Base-by-base conservation (phyloP, 2,329 filamentous ascomycete species). In the Colletotrichum tofieldiae region DNA sequence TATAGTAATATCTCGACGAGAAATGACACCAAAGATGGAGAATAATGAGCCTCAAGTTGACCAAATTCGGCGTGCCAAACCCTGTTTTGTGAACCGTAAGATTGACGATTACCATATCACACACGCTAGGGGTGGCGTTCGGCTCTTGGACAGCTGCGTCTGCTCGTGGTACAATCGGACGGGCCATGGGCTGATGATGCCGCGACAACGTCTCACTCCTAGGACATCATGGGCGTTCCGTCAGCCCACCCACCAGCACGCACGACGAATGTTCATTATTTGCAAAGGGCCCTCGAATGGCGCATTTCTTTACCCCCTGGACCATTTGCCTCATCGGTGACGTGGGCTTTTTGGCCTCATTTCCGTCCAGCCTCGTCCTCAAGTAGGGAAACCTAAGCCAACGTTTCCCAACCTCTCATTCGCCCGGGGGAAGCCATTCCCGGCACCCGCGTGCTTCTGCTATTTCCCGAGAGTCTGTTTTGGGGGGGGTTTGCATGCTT, bases 1-100 rank as follows among this genome's bases (percentile, higher is more conserved):
- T 72, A 68, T 63, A 72, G 51, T 68, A 72, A 72, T 64, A 43
- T 72, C 61, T 58, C 68, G 43, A 71, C 39, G 69, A 72, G 55
- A 65, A 72, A 72, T 68, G 69, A 72, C 52, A 23, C 35, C 47
- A 51, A 58, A 71, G 55, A 71, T 12, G 43, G 67, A 55, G 63
- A 56, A 37, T 49, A 71, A 67, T 71, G 55, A 61, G 35, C 45
- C 56, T 54, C 18, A 23, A 41, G 41, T 67, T n/a, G 20, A 14
- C 20, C 20, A 37, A 45, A 29, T n/a, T 52, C 16, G 11, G 3
- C 11, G 32, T 11, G 14, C 18, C 18, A n/a, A 11, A 14, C 3
- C 5, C n/a, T 26, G 1, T 41, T 16, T 2, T 32, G 9, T 35
- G 23, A 5, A 14, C 35, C 7, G 23, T 51, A 11, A 35, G 6